Base-by-base conservation (phyloP, 257 asterid genomes). In the Nyctanthes arbortristis region DNA sequence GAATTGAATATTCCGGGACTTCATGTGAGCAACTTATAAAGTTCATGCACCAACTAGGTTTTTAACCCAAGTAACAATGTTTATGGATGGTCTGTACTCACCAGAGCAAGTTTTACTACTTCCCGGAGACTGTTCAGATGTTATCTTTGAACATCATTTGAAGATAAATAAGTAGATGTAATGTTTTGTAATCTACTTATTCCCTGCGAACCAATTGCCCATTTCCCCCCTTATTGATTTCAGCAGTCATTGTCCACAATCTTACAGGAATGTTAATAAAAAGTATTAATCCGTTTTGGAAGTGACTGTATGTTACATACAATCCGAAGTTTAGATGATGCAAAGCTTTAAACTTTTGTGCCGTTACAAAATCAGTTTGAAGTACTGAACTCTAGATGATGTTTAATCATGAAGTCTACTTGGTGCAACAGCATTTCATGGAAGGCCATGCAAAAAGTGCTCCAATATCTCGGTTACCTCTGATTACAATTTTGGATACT, bases 381-480 rank as follows among this genome's bases (percentile, higher is more conserved):
- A 52, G 59, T 52, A 20, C 5, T 52, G 24, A 52, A 52, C 58
- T 58, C 33, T 73, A 32, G 61, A 31, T 65, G 10, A 20, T n/a
- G 32, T 40, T 75, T 57, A 77, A 65, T 73, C 43, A 32, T 73
- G 68, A 61, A 29, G 71, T 74, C 64, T 72, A 73, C 67, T 61
- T 84, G 83, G 31, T 47, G 39, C 68, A 66, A 77, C 95, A 94
- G 99, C 97, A 94, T 91, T 94, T 94, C 81, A 91, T 94, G 99
- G 97, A 94, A 86, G 97, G 99, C 75, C 96, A 94, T 80, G 86
- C 99, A 59, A 94, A 87, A 83, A 94, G 83, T 84, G 91, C 94
- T 78, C 97, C 99, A 70, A 94, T 94, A 87, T 82, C 93, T 76
- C 92, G 99, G 76, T 73, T 94, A 67, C 99, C 97, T 73, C 91